These are phyloP conservation scores for Lactarius pseudohatsudake DNA, from an alignment of 768 basidiomycete species.

Conservation along the genomic window DNA sequence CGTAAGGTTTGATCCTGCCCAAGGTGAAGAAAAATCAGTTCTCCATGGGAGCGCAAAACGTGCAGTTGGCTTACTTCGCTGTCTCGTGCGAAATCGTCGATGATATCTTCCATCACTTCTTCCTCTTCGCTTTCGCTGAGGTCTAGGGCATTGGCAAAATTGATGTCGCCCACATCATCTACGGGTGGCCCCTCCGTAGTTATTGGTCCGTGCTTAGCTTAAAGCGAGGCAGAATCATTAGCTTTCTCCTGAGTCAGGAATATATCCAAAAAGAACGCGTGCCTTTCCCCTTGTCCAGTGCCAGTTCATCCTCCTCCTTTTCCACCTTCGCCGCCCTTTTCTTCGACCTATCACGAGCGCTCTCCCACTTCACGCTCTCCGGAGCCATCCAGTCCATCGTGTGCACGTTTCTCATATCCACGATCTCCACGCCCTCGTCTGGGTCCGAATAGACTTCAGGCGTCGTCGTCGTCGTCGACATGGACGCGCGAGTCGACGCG, in stretches of 20 bases:
- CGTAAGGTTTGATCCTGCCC: constrained; percentile 49
- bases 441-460: constrained; percentile 82
- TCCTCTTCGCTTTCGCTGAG: constrained; percentile 77
- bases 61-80: constrained; percentile 40
- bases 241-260: neutral
- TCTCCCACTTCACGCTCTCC: constrained; percentile 61
- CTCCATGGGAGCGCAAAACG: neutral
- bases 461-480: constrained; percentile 50
- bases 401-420: constrained; percentile 77
- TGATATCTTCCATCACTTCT: constrained; percentile 74
- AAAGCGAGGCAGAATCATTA: constrained; percentile 10
- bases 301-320: constrained; percentile 41
- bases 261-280: constrained; percentile 9
- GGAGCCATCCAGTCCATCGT: constrained; percentile 91
- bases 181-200: constrained; percentile 29
- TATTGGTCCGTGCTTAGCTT: constrained; percentile 30
- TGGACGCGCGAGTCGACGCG: constrained; percentile 33
- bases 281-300: constrained; percentile 39
- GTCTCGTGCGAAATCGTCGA: constrained; percentile 60
- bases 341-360: constrained; percentile 39
- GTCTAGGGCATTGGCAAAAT: constrained; percentile 60
- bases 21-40: constrained; percentile 10
- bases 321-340: constrained; percentile 38
- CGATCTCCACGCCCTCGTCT: constrained; percentile 83
- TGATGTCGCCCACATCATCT: constrained; percentile 39